Conservation (phyloP, 1,284 basidiomycete species). For the Wallemia ichthyophaga region DNA sequence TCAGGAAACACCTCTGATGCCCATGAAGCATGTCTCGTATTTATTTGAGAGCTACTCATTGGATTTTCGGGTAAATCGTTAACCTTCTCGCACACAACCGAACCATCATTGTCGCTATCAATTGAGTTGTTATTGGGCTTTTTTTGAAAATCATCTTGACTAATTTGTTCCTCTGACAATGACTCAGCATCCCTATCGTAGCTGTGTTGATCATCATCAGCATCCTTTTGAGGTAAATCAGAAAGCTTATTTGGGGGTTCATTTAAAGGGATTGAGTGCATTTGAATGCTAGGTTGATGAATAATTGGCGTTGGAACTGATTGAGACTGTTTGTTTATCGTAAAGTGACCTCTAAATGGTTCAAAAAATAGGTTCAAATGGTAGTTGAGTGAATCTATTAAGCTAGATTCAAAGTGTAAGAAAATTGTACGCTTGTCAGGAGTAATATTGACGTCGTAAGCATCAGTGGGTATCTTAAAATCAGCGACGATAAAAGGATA, state of each 20-base stretch:
- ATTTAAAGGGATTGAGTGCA: no score
- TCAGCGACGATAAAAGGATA: conserved; percentile 57
- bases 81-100: no score
- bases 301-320: background rate
- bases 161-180: no score
- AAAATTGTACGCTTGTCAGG: conserved; percentile 91
- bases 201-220: no score
- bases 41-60: background rate
- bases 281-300: background rate
- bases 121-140: no score
- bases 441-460: conserved; percentile 81
- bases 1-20: background rate
- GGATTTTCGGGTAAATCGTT: background rate
- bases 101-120: no score
- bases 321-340: background rate
- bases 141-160: no score
- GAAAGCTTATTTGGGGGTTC: no score
- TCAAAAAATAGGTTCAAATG: background rate
- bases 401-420: conserved; percentile 54
- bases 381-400: conserved; percentile 36
- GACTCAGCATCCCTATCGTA: no score
- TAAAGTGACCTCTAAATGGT: background rate
- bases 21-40: background rate
- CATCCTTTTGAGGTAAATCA: no score
- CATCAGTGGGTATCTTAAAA: conserved; percentile 48